Evolutionary conservation across 495 filamentous ascomycete genomes (phyloP), one percentile per base, ranked within the genome.

Genomic region (Penicillium robsamsonii): DNA sequence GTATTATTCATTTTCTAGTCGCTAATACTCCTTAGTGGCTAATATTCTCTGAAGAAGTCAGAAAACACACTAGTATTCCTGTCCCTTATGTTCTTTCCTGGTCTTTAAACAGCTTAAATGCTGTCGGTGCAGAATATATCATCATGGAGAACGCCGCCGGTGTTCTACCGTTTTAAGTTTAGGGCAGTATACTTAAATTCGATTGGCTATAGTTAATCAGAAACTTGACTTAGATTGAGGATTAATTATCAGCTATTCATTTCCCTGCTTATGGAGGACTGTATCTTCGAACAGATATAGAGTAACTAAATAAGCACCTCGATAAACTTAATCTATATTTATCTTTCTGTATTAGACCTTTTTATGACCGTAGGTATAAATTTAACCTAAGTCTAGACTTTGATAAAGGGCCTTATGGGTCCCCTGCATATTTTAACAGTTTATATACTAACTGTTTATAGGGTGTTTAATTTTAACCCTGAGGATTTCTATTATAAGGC

Each of bases 141-240:
- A 61, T 75, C 18, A 75, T 75, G 68, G 73, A 71, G 49, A 73
- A 71, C 46, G 70, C 66, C 9, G 25, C 59, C 29, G 73, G 70
- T 7, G 52, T 74, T 48, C 71, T 59, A 33, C 56, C 76, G 7
- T 72, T 60, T 46, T 40, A 68, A 38, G 43, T 46, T 40, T 76
- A 68, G 72, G 57, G 44, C 5, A 42, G 53, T 4, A 65, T 75
- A 55, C 46, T 35, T 0, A 50, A 65, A 33, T 27, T 54, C 10
- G 60, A 74, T 5, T 60, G 62, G 47, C 51, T 71, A 2, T 31
- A 67, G 41, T 53, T 76, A 5, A 70, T 76, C 13, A 59, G 63
- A 37, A 56, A 63, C 30, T 46, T 75, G 22, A 67, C 64, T 0
- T 24, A 60, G 25, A 50, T 70, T 11, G 62, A 76, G 59, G 59